Evolutionary conservation across 345 rosid genomes (phyloP).

Genomic region (Corchorus capsularis): DNA sequence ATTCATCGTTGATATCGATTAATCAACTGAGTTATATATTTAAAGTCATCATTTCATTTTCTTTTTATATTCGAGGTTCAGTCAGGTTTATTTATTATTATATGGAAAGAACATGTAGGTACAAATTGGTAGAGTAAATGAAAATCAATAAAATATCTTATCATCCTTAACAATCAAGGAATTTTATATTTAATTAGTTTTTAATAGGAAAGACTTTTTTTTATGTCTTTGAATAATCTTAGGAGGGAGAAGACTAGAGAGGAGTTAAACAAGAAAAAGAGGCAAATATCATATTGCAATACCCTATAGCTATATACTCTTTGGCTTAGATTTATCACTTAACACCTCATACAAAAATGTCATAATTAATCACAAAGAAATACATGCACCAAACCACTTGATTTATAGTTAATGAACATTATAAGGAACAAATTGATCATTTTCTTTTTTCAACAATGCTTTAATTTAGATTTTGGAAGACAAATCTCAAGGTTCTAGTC

Average conservation of each 20-base stretch:
- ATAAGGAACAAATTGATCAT: too few relatives aligned
- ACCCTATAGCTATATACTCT: too few relatives aligned
- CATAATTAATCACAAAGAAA: too few relatives aligned
- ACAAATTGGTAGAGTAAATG: neutral
- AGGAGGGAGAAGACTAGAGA: neutral
- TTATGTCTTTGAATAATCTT: neutral
- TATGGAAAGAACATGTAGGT: neutral
- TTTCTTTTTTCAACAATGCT: too few relatives aligned
- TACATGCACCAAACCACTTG: too few relatives aligned
- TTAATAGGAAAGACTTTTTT: neutral
- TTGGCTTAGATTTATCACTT: too few relatives aligned
- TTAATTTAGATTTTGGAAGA: too few relatives aligned
- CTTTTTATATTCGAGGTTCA: neutral
- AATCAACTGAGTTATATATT: neutral
- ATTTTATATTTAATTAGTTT: neutral
- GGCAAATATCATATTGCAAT: too few relatives aligned
- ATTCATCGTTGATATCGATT: neutral
- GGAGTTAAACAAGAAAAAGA: too few relatives aligned
- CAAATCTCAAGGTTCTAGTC: too few relatives aligned
- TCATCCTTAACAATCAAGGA: neutral
- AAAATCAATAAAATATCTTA: constrained; percentile 4
- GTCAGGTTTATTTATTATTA: neutral
- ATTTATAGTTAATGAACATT: too few relatives aligned
- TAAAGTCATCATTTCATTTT: neutral
- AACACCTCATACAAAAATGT: too few relatives aligned